Conservation (phyloP, 2,329 filamentous ascomycete genomes). For the Venturia carpophila region DNA sequence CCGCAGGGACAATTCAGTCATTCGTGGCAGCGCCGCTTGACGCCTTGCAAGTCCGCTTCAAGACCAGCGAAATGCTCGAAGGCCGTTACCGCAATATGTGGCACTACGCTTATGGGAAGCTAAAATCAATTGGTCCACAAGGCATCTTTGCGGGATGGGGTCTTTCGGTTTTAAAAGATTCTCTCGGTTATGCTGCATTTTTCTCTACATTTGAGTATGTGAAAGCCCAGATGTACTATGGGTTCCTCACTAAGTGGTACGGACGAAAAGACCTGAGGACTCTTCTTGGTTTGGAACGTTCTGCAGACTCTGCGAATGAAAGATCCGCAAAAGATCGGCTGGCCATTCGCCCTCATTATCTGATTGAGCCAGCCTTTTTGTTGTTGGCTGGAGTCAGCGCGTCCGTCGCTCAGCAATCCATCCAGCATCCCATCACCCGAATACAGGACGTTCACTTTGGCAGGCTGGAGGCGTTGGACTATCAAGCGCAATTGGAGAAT, state of each 20-base stretch:
- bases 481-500: slow-evolving; percentile 44
- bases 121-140: slow-evolving; percentile 62
- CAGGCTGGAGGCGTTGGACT: slow-evolving; percentile 63
- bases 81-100: slow-evolving; percentile 58
- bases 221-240: slow-evolving; percentile 66
- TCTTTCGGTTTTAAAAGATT: slow-evolving; percentile 61
- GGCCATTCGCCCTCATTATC: slow-evolving; percentile 64
- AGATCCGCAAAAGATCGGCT: slow-evolving; percentile 28
- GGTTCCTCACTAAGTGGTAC: slow-evolving; percentile 64
- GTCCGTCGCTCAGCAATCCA: slow-evolving; percentile 58
- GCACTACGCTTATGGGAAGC: slow-evolving; percentile 58
- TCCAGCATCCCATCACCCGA: slow-evolving; percentile 64
- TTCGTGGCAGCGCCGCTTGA: slow-evolving; percentile 67
- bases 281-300: slow-evolving; percentile 18
- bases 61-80: slow-evolving; percentile 52
- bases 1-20: slow-evolving; percentile 63
- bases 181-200: slow-evolving; percentile 61
- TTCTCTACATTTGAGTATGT: slow-evolving; percentile 70
- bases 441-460: slow-evolving; percentile 68
- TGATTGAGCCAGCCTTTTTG: slow-evolving; percentile 65
- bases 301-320: background rate
- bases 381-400: slow-evolving; percentile 61
- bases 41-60: slow-evolving; percentile 66
- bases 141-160: slow-evolving; percentile 70
- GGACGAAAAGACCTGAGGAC: slow-evolving; percentile 39